These are phyloP conservation scores for Aspergillus sp. DNA, from an alignment of 2,329 filamentous ascomycete species.

Conservation along the genomic window DNA sequence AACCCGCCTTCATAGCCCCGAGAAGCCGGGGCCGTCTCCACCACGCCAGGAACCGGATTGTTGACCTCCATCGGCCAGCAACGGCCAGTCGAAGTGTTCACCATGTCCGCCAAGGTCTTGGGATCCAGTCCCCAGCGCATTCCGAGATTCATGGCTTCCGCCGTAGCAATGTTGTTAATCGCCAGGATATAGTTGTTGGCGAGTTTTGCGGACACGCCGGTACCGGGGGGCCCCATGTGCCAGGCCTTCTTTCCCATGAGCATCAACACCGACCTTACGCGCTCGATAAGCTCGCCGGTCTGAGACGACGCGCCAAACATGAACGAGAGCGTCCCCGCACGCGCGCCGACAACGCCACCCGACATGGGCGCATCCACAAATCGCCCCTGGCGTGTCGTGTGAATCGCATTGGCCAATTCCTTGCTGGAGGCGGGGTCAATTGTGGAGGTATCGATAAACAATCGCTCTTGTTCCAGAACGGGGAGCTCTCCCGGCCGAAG, in stretches of 20 bases:
- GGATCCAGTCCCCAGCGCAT: slow-evolving; percentile 63
- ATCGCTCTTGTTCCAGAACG: slow-evolving; percentile 56
- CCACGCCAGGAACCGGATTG: slow-evolving; percentile 86
- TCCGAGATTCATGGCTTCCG: slow-evolving; percentile 66
- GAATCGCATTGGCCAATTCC: slow-evolving; percentile 70
- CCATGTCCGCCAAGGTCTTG: slow-evolving; percentile 73
- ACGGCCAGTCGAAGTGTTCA: slow-evolving; percentile 89
- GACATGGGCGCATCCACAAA: slow-evolving; percentile 98
- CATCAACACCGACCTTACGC: slow-evolving; percentile 67
- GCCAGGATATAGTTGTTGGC: slow-evolving; percentile 97
- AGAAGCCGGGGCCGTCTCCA: slow-evolving; percentile 71
- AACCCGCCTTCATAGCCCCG: slow-evolving; percentile 78
- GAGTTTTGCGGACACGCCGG: slow-evolving; percentile 86
- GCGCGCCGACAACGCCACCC: slow-evolving; percentile 87
- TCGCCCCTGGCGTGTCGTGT: slow-evolving; percentile 63
- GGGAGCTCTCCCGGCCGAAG: slow-evolving; percentile 58
- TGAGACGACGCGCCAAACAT: slow-evolving; percentile 74
- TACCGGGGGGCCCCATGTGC: slow-evolving; percentile 80
- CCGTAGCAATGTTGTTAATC: slow-evolving; percentile 79
- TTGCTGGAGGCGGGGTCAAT: slow-evolving; percentile 87
- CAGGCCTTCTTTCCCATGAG: slow-evolving; percentile 85
- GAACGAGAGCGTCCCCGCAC: slow-evolving; percentile 85
- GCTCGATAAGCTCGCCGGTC: slow-evolving; percentile 54
- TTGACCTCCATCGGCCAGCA: slow-evolving; percentile 97
- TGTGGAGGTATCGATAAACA: slow-evolving; percentile 96